A percentile compares a stretch with the other conserved stretches of the same genome.
phyloP scores from a whole-genome alignment of 2,329 filamentous ascomycete genomes.

The Colletotrichum graminicola region DNA sequence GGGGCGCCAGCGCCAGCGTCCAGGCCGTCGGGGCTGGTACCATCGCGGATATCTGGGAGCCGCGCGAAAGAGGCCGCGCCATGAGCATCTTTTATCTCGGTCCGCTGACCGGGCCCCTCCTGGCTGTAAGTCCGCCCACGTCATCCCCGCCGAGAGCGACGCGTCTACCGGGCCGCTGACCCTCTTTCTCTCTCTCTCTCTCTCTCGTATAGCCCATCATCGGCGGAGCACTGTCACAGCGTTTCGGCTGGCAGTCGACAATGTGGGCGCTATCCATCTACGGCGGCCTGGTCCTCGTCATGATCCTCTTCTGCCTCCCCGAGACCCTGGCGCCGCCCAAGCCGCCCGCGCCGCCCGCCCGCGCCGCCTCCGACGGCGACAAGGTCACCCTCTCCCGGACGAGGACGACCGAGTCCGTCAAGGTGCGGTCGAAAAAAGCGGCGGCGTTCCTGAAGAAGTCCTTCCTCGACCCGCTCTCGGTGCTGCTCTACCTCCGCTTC shows the following conservation, averaged over 20 bases:
- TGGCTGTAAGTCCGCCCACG: constrained; percentile 57
- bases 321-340: constrained; percentile 68
- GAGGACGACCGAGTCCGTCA: constrained; percentile 72
- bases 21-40: constrained; percentile 88
- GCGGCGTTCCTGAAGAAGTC: constrained; percentile 67
- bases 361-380: constrained; percentile 30
- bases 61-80: constrained; percentile 78
- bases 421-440: constrained; percentile 66
- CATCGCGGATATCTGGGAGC: constrained; percentile 84
- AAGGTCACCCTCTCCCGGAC: constrained; percentile 58
- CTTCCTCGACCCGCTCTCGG: constrained; percentile 78
- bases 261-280: constrained; percentile 84
- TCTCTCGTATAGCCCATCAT: constrained; percentile 69
- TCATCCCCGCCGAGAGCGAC: not conserved
- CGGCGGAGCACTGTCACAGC: constrained; percentile 77
- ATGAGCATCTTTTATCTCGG: constrained; percentile 89
- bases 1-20: constrained; percentile 83
- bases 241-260: constrained; percentile 79
- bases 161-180: not conserved
- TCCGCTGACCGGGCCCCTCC: constrained; percentile 78
- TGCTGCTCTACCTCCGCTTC: constrained; percentile 79
- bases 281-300: constrained; percentile 68
- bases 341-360: constrained; percentile 33
- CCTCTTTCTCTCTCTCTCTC: no score
- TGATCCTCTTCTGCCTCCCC: constrained; percentile 72